Evolutionary conservation across 352 stramenopile genomes (phyloP), one percentile per base, ranked within the genome.

Genomic region (Pseudoperonospora humuli): DNA sequence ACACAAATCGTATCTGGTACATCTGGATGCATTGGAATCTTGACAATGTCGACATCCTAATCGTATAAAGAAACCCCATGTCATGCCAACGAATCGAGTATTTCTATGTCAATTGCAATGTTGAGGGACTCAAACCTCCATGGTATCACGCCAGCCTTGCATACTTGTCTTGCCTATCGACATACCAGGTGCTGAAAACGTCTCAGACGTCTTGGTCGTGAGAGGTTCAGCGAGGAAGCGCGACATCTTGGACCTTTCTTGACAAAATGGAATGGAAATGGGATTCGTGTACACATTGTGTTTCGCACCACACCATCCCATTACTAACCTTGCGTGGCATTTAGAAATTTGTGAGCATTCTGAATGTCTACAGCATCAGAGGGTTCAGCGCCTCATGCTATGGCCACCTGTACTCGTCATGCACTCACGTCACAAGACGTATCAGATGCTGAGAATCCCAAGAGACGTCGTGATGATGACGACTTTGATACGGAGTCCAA

Each of bases 71-170:
- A 33, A 28, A 41, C 34, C 17, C 34, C 15, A 15, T 25, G 1
- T 8, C 10, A n/a, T n/a, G n/a, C n/a, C n/a, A n/a, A n/a, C n/a
- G n/a, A n/a, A n/a, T n/a, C n/a, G n/a, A n/a, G n/a, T n/a, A n/a
- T n/a, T n/a, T n/a, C n/a, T n/a, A n/a, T n/a, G n/a, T n/a, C n/a
- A n/a, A n/a, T n/a, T n/a, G 29, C 25, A 50, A 44, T 19, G 8
- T 27, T 24, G 26, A 39, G 15, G 9, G 14, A 19, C 10, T 40
- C 28, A 32, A 7, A 86, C 81, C 71, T 93, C 81, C 81, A 93
- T 93, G 1, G 69, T 68, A 37, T 90, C 77, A 19, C 81, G 75
- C 81, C 81, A 93, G 15, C 81, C 81, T 43, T 93, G 81, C 81
- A 93, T 93, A 34, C 64, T 58, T 17, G 72, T 59, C 45, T 71